These are phyloP conservation scores for Simplicillium aogashimaense DNA, from an alignment of 2,329 filamentous ascomycete species.

Conservation along the genomic window DNA sequence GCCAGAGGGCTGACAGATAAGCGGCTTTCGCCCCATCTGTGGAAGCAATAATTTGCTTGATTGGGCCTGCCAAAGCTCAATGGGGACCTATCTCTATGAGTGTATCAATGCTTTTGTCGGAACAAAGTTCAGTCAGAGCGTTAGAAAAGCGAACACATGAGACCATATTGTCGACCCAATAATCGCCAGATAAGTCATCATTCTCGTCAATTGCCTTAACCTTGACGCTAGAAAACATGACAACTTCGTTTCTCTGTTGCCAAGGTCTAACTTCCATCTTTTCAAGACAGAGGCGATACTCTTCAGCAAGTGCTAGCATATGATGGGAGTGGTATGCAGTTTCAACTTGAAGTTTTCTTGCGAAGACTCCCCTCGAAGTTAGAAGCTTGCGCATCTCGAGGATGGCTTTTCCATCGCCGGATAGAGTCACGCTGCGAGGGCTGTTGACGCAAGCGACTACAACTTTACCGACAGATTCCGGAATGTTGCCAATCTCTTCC, in stretches of 20 bases:
- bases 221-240: conserved; percentile 6
- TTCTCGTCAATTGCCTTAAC: conserved; percentile 1
- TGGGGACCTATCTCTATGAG: conserved; percentile 19
- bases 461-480: neutral
- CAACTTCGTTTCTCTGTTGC: neutral
- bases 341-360: neutral
- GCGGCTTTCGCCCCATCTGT: too few relatives aligned
- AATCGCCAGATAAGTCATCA: conserved; percentile 9
- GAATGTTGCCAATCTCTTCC: neutral
- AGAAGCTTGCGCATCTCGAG: neutral
- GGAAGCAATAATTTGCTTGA: neutral
- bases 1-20: too few relatives aligned
- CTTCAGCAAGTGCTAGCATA: conserved; percentile 4
- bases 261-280: neutral
- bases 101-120: conserved; percentile 10
- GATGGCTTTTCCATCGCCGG: conserved; percentile 1
- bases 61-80: neutral
- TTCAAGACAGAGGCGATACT: neutral
- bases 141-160: conserved; percentile 23
- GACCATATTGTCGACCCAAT: conserved; percentile 27
- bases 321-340: conserved; percentile 8
- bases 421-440: conserved; percentile 6
- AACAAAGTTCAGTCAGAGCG: conserved; percentile 15
- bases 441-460: conserved; percentile 7
- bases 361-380: conserved; percentile 1